phyloP scores from a whole-genome alignment of 306 rosid genomes.

The Cucurbita moschata region DNA sequence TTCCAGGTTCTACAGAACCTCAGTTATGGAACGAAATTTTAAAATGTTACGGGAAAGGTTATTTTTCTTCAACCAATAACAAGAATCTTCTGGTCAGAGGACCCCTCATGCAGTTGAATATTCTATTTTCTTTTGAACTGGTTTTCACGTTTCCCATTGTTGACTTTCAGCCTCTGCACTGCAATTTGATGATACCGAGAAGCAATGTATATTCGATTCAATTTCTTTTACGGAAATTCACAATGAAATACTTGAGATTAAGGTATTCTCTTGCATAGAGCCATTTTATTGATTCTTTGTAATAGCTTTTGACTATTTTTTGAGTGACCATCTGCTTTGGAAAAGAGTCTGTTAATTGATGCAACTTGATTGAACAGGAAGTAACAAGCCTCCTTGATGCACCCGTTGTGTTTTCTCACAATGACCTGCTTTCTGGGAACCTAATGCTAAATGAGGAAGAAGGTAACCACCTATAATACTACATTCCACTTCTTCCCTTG shows the following conservation, averaged over 20 bases:
- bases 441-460: conserved; percentile 71
- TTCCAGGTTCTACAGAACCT: conserved; percentile 86
- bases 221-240: conserved; percentile 55
- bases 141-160: conserved; percentile 6
- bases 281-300: conserved; percentile 3
- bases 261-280: conserved; percentile 30
- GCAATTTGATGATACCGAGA: conserved; percentile 56
- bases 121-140: background rate
- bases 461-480: conserved; percentile 31
- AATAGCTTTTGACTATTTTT: background rate
- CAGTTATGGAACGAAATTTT: conserved; percentile 71
- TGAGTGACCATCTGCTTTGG: background rate
- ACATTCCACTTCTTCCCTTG: background rate
- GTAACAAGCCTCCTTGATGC: conserved; percentile 49
- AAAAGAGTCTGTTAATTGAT: background rate
- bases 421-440: conserved; percentile 91
- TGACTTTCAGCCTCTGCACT: conserved; percentile 45
- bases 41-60: conserved; percentile 75
- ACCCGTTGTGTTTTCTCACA: conserved; percentile 77
- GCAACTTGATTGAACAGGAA: conserved; percentile 45
- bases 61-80: conserved; percentile 8
- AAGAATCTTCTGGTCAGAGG: background rate
- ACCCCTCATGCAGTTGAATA: background rate
- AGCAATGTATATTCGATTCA: conserved; percentile 34
- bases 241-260: conserved; percentile 43